phyloP scores from a whole-genome alignment of 768 basidiomycete genomes.

The Tephrocybe sp. region DNA sequence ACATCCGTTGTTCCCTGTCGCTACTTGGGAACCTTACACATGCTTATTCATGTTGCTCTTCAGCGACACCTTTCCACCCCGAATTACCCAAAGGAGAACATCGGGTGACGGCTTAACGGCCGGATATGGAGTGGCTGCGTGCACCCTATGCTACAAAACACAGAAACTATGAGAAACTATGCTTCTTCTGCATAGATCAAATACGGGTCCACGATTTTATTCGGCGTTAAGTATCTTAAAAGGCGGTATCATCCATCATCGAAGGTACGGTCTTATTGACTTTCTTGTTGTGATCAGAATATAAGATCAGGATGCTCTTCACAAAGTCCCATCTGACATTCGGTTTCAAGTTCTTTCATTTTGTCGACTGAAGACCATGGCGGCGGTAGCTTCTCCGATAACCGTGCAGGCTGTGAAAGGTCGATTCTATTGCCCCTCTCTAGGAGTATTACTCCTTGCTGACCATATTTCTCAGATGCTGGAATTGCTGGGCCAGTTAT shows the following conservation, averaged over 20 bases:
- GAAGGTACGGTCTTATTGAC: neutral
- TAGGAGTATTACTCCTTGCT: neutral
- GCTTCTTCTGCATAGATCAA: too few relatives aligned
- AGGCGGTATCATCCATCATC: neutral
- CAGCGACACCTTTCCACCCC: too few relatives aligned
- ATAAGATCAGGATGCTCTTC: neutral
- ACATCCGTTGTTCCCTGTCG: neutral
- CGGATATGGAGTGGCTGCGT: neutral
- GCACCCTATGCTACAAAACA: neutral
- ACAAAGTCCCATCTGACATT: neutral
- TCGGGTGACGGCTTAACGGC: neutral
- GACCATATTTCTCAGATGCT: neutral
- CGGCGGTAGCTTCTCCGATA: neutral
- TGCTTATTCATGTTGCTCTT: too few relatives aligned
- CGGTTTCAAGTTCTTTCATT: neutral
- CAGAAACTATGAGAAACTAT: too few relatives aligned
- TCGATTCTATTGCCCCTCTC: neutral
- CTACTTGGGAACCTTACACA: neutral
- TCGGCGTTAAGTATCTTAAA: neutral
- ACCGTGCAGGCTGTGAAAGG: constrained; percentile 5
- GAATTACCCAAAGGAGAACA: too few relatives aligned
- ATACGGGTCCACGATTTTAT: too few relatives aligned
- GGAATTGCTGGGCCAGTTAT: constrained; percentile 10
- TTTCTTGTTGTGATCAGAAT: neutral
- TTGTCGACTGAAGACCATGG: neutral